Percentiles rank a stretch among this genome's conserved stretches.
These are phyloP conservation scores for Candida nemodendra DNA, from an alignment of 805 yeast genomes.

Conservation along the genomic window DNA sequence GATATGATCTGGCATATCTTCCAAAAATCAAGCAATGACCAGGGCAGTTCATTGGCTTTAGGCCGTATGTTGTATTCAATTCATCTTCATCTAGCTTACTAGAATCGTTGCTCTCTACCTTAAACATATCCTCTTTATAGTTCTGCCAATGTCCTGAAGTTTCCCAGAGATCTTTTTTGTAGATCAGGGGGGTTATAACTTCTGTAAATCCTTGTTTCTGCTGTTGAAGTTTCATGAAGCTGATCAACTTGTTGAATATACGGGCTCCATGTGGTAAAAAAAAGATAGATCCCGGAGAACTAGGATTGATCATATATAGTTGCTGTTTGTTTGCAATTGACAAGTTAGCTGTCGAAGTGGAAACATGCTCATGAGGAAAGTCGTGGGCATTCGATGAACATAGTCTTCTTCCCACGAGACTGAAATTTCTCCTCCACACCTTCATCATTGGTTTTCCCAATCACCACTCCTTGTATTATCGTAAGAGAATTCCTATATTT, in stretches of 20 bases:
- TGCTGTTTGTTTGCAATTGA: conserved; percentile 64
- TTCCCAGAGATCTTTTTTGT: conserved; percentile 81
- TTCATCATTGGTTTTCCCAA: too few relatives aligned
- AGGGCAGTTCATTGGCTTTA: conserved; percentile 80
- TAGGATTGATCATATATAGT: conserved; percentile 72
- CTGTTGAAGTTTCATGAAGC: conserved; percentile 85
- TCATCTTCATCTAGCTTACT: conserved; percentile 36
- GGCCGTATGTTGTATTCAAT: conserved; percentile 53
- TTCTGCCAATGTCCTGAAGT: conserved; percentile 95
- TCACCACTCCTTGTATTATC: too few relatives aligned
- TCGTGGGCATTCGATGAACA: conserved; percentile 6
- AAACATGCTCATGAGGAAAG: conserved; percentile 16
- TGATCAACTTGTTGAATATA: conserved; percentile 72
- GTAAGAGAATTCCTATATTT: too few relatives aligned
- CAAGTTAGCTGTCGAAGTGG: conserved; percentile 34
- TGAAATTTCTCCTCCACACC: neutral
- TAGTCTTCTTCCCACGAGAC: conserved; percentile 4
- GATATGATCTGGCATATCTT: conserved; percentile 72
- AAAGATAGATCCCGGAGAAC: conserved; percentile 90
- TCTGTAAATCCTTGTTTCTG: conserved; percentile 81
- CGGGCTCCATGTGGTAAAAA: conserved; percentile 92
- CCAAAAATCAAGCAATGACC: conserved; percentile 80
- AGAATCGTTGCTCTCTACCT: conserved; percentile 62
- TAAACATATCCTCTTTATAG: conserved; percentile 91
- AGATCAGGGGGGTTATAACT: conserved; percentile 89